Base-by-base conservation (phyloP, 192 early-diverging fungal genomes). In the Coemansia sp. region DNA sequence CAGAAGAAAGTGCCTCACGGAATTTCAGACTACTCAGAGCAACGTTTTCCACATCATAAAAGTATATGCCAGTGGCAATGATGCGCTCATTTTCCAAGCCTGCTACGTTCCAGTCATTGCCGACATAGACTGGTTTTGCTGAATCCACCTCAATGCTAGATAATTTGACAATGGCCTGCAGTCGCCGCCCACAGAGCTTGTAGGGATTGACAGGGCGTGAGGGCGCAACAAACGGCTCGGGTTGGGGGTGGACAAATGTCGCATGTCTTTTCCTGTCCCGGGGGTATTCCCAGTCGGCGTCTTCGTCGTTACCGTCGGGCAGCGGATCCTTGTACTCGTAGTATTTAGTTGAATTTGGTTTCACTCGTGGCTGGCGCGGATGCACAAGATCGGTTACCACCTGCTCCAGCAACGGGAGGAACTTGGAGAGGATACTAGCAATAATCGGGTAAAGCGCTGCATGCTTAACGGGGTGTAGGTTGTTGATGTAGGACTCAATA, bases 401-500 rank as follows among this genome's bases (percentile, higher is more conserved):
- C 2, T 83, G 64, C 64, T 92, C 89, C 37, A 93, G 89, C 75
- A 90, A 63, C 3, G 89, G 90, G 1, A 92, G 51, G 45, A 91
- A 85, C 33, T 54, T 51, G 21, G 74, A 70, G 39, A 93, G n/a
- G 19, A 87, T 70, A 24, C 33, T 50, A 4, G 73, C 74, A 35
- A 93, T 74, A 21, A 78, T 70, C 2, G 68, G 71, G 57, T 92
- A 90, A 63, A 88, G 57, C 8, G 68, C 70, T 14, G 68, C 67
- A 62, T 83, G 69, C 24, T 84, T 70, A 17, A 67, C 24, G 10
- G 87, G 90, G 41, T 91, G 84, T 21, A 91, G 56, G 53, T 91
- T 92, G 83, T 92, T 91, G 82, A 93, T 92, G 70, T 92, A 92
- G 0, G 88, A 89, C 24, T 57, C 34, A 14, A 88, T 68, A 1